Base-by-base conservation (phyloP, 805 yeast species). In the Candida tibetensis region DNA sequence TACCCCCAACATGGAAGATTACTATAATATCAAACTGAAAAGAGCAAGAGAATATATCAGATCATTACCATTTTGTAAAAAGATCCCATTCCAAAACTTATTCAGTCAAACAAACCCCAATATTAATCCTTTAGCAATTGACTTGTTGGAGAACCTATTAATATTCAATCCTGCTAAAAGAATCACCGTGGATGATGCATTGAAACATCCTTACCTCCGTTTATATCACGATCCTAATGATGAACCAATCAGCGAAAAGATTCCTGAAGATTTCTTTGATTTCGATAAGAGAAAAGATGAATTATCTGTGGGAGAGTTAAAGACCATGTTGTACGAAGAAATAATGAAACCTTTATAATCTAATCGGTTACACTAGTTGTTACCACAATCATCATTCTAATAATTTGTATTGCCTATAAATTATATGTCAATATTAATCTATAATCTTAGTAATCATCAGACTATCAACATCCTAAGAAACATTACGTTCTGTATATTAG, bases 191-290 rank as follows among this genome's bases (percentile, higher is more conserved):
- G 75, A 72, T 41, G 82, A 83, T 45, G 93, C 95, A 0, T 69
- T 87, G 47, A 71, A 73, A 42, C 95, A 87, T 59, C 88, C 86
- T 33, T 93, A 96, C 85, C 81, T 95, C 58, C 65, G 73, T 35
- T 76, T 85, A n/a, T 91, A 91, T 63, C 98, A 91, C 60, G 98
- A 91, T 55, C 95, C 96, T 3, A 79, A 77, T 38, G 98, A 91
- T 58, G 98, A 91, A 62, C 98, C 98, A 0, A 72, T 71, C 27
- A 89, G 93, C 25, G 78, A 79, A 14, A 85, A 89, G 34, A 82
- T 93, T 16, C 90, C 95, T 0, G 80, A 81, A 28, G 89, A 84
- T 49, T 89, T 91, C 58, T 91, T 93, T 52, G 90, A 85, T 44
- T 93, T 93, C 53, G 99, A 93, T 60, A 76, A 77, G 49, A 71